These are phyloP conservation scores for Crepidotus variabilis DNA, from an alignment of 768 basidiomycete species.

Conservation along the genomic window DNA sequence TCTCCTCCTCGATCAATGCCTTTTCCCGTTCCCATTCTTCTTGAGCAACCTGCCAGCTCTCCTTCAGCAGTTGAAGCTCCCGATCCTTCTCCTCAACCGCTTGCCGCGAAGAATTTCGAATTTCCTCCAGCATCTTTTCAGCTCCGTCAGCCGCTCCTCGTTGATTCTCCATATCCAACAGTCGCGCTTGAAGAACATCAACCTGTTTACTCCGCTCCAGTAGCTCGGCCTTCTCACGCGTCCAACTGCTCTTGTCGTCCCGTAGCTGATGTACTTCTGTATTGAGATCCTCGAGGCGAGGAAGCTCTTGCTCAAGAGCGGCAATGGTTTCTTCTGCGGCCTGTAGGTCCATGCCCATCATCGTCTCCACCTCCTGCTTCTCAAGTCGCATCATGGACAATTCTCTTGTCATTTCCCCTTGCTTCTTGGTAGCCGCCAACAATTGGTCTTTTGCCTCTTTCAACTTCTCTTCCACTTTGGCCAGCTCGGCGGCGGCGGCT, in stretches of 20 bases:
- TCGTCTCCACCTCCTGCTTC: conserved; percentile 66
- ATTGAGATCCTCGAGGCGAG: conserved; percentile 46
- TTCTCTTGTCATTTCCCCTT: conserved; percentile 59
- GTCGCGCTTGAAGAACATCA: conserved; percentile 36
- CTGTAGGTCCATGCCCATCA: conserved; percentile 62
- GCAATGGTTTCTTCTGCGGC: conserved; percentile 62
- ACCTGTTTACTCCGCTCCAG: conserved; percentile 31
- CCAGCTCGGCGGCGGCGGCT: conserved; percentile 40
- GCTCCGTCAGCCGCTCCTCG: conserved; percentile 37
- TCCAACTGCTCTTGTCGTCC: conserved; percentile 49
- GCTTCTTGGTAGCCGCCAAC: conserved; percentile 54
- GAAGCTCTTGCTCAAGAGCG: conserved; percentile 52
- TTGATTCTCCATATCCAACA: conserved; percentile 40
- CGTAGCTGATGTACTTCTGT: conserved; percentile 42
- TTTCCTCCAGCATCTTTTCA: conserved; percentile 30
- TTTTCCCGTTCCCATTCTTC: conserved; percentile 47
- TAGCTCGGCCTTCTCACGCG: conserved; percentile 40
- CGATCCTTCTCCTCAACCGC: conserved; percentile 40
- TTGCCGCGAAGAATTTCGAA: conserved; percentile 23
- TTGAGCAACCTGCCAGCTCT: conserved; percentile 42
- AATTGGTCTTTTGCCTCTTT: conserved; percentile 57
- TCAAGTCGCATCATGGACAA: conserved; percentile 59
- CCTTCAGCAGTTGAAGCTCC: conserved; percentile 45
- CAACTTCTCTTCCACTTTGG: conserved; percentile 61
- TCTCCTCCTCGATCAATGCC: conserved; percentile 43